Conservation (phyloP, 495 filamentous ascomycete genomes). For the Clavariopsis aquatica region DNA sequence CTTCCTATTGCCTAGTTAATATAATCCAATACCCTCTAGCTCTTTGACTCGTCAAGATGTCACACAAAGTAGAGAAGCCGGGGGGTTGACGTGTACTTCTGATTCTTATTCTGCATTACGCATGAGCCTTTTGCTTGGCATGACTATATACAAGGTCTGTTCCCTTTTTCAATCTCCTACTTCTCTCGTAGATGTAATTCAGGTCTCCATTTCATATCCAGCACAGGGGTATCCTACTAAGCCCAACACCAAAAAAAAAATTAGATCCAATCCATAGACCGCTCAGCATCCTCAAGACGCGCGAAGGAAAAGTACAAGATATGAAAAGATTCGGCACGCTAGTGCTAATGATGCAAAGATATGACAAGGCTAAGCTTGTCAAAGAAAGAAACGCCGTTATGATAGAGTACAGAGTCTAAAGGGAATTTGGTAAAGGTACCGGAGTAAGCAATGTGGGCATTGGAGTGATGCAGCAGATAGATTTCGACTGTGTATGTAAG, state of each 20-base stretch:
- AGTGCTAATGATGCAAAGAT: neutral
- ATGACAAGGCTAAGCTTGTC: neutral
- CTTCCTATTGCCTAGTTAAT: too few species aligned
- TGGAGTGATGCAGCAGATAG: too few species aligned
- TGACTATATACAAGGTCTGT: neutral
- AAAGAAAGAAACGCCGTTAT: conserved; percentile 2
- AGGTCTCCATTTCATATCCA: neutral
- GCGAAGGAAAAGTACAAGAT: neutral
- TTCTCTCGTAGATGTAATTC: neutral
- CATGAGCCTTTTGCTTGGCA: neutral
- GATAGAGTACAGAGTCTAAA: neutral
- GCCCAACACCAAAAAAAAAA: conserved; percentile 7
- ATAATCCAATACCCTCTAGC: too few species aligned
- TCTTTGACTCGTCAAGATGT: too few species aligned
- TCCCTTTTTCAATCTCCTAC: neutral
- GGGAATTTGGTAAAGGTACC: neutral
- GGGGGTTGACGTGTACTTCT: too few species aligned
- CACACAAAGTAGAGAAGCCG: too few species aligned
- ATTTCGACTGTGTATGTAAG: too few species aligned
- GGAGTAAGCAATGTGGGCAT: too few species aligned
- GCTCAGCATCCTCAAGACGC: conserved; percentile 9
- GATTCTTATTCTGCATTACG: too few species aligned
- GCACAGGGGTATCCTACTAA: conserved; percentile 10
- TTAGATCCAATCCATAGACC: conserved; percentile 15
- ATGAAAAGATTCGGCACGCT: neutral